These are phyloP conservation scores for Pholiota molesta DNA, from an alignment of 768 basidiomycete genomes.

Conservation along the genomic window DNA sequence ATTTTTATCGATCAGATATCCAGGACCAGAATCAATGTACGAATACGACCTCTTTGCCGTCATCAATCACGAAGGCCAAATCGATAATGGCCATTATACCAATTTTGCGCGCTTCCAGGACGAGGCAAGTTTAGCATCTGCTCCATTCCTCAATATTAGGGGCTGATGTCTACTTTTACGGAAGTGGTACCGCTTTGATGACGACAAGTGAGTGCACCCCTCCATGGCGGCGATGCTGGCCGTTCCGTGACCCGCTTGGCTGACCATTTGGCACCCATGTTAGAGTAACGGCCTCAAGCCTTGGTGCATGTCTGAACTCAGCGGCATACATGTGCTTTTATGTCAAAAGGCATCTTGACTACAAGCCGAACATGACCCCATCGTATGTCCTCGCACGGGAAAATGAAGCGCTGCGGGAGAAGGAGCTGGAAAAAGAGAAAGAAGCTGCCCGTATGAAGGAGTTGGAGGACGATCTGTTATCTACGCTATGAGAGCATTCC, in stretches of 20 bases:
- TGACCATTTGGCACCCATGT: not conserved
- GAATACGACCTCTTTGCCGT: conserved; percentile 93
- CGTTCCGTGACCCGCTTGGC: not conserved
- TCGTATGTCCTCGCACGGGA: conserved; percentile 70
- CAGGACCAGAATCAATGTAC: conserved; percentile 70
- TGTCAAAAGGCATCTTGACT: conserved; percentile 87
- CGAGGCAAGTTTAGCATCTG: conserved; percentile 56
- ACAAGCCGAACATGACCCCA: conserved; percentile 70
- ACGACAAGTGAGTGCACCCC: conserved; percentile 72
- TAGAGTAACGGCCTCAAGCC: conserved; percentile 73
- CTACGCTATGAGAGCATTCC: conserved; percentile 37
- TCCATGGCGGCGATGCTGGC: not conserved
- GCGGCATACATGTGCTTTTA: conserved; percentile 96
- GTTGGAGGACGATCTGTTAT: conserved; percentile 68
- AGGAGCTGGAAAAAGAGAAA: conserved; percentile 48
- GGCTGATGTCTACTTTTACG: conserved; percentile 1
- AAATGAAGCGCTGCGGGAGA: conserved; percentile 58
- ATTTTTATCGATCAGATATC: conserved; percentile 12
- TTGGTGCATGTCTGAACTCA: conserved; percentile 69
- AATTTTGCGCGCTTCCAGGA: conserved; percentile 84
- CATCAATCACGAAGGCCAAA: conserved; percentile 92
- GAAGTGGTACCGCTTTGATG: conserved; percentile 94
- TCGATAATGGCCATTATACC: conserved; percentile 95
- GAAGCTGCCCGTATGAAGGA: conserved; percentile 57
- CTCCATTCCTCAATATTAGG: not conserved